A percentile compares a stretch with the other conserved stretches of the same genome.
phyloP scores from a whole-genome alignment of 768 basidiomycete genomes.

The Phylloporus sp. region DNA sequence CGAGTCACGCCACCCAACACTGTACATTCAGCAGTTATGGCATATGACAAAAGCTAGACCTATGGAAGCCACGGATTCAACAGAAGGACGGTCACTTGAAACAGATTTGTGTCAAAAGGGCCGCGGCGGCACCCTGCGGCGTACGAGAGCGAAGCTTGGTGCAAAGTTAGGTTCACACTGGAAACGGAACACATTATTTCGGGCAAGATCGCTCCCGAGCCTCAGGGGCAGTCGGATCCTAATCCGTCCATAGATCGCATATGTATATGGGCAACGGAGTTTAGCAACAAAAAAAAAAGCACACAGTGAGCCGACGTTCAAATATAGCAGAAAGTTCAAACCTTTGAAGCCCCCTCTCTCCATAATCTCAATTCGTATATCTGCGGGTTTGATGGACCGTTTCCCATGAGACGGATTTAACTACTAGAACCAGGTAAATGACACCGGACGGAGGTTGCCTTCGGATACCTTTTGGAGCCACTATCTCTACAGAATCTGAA shows the following conservation, averaged over 20 bases:
- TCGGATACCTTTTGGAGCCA: slow-evolving; percentile 60
- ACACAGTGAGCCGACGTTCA: slow-evolving; percentile 37
- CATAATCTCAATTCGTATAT: slow-evolving; percentile 62
- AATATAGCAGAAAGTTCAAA: slow-evolving; percentile 51
- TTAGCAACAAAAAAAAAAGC: not conserved
- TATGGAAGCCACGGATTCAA: too few species aligned
- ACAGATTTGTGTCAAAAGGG: not conserved
- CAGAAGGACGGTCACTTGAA: not conserved
- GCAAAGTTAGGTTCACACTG: slow-evolving; percentile 20
- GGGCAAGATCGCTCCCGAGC: not conserved
- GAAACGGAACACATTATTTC: slow-evolving; percentile 6
- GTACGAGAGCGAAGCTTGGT: not conserved
- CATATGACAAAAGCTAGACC: not conserved
- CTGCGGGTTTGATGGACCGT: slow-evolving; percentile 45
- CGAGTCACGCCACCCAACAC: slow-evolving; percentile 7
- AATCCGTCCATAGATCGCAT: slow-evolving; percentile 1
- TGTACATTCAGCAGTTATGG: too few species aligned
- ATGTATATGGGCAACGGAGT: slow-evolving; percentile 2
- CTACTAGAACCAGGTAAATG: not conserved
- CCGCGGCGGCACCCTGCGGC: not conserved
- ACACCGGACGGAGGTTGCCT: not conserved
- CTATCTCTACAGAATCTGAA: slow-evolving; percentile 50
- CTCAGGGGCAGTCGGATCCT: slow-evolving; percentile 13
- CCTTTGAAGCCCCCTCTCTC: slow-evolving; percentile 43
- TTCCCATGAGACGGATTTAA: slow-evolving; percentile 36